Conservation (phyloP, 805 yeast genomes). For the Barnettozyma salicaria region DNA sequence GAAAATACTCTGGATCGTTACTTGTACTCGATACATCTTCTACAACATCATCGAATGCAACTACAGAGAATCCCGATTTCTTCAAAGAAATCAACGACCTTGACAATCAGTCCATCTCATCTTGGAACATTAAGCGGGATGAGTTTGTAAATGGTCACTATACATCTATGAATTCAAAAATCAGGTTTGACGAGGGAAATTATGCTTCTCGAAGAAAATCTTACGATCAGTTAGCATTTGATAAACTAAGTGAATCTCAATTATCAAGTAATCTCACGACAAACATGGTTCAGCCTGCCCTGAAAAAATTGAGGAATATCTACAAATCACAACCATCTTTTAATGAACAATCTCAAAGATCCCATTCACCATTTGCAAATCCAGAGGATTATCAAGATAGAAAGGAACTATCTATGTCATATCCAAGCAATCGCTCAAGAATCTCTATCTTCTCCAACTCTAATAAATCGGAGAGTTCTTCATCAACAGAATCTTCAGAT, state of each 20-base stretch:
- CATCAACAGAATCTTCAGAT: not conserved
- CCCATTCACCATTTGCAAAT: slow-evolving; percentile 18
- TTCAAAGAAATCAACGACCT: slow-evolving; percentile 17
- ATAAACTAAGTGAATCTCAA: not conserved
- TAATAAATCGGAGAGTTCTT: slow-evolving; percentile 4
- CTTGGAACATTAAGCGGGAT: slow-evolving; percentile 23
- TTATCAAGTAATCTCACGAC: not conserved
- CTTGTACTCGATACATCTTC: slow-evolving; percentile 3
- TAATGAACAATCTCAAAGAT: not conserved
- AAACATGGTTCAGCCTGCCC: not conserved
- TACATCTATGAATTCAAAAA: too few species aligned
- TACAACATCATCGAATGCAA: slow-evolving; percentile 7
- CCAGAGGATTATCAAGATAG: slow-evolving; percentile 24
- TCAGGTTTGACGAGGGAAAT: too few species aligned
- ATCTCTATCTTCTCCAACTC: slow-evolving; percentile 8
- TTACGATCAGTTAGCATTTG: slow-evolving; percentile 10
- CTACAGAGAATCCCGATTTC: slow-evolving; percentile 13
- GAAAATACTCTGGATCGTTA: slow-evolving; percentile 3
- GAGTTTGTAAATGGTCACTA: slow-evolving; percentile 13
- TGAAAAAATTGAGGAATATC: slow-evolving; percentile 6
- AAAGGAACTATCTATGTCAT: slow-evolving; percentile 15
- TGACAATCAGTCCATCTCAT: slow-evolving; percentile 23
- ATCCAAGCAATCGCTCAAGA: slow-evolving; percentile 13
- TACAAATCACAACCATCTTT: slow-evolving; percentile 2
- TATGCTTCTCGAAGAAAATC: slow-evolving; percentile 7